Conservation (phyloP, 805 yeast species). For the Blastobotrys chiropterorum region DNA sequence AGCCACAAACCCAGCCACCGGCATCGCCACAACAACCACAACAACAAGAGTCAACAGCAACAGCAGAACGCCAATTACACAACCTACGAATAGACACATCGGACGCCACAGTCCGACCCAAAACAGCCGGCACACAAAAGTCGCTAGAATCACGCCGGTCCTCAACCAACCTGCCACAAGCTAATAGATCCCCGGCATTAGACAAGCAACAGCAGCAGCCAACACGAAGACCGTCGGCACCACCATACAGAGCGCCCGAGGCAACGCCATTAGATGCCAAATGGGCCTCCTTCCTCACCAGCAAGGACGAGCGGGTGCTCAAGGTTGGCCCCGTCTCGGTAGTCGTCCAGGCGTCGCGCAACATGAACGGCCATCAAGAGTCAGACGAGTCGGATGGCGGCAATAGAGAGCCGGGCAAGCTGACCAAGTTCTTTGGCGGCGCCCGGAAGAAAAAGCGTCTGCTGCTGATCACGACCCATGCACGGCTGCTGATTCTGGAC, state of each 20-base stretch:
- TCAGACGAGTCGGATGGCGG: constrained; percentile 21
- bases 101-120: neutral
- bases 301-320: constrained; percentile 43
- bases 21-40: neutral
- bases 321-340: constrained; percentile 37
- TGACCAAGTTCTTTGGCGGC: constrained; percentile 27
- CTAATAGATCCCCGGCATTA: neutral
- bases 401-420: constrained; percentile 18
- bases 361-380: constrained; percentile 5
- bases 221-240: constrained; percentile 1
- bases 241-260: neutral
- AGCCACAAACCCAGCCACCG: no score
- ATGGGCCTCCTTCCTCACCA: constrained; percentile 39
- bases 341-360: neutral
- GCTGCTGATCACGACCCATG: constrained; percentile 31
- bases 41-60: constrained; percentile 2
- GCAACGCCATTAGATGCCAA: constrained; percentile 40
- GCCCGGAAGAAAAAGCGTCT: constrained; percentile 25
- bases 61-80: neutral
- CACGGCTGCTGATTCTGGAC: constrained; percentile 30
- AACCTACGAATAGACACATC: neutral
- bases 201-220: neutral
- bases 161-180: neutral
- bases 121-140: constrained; percentile 3
- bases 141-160: neutral